These are phyloP conservation scores for Conticribra guillardii DNA, from an alignment of 108 stramenopile genomes.

Conservation along the genomic window DNA sequence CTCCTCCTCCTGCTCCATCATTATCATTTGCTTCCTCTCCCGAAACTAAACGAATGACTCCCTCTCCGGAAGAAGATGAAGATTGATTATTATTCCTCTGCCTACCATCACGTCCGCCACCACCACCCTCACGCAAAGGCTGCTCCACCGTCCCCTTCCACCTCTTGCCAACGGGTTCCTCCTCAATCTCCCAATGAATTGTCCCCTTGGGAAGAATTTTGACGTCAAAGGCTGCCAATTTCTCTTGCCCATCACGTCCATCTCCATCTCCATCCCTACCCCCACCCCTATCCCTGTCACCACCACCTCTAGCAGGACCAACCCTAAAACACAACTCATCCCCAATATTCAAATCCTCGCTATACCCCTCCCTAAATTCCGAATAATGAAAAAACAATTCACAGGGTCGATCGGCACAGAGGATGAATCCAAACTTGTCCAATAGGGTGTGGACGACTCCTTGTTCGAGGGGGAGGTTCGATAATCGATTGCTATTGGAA, in stretches of 20 bases:
- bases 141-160: conserved; percentile 60
- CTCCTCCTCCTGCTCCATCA: background rate
- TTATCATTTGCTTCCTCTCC: conserved; percentile 14
- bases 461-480: conserved; percentile 62
- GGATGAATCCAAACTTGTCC: conserved; percentile 81
- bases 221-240: conserved; percentile 58
- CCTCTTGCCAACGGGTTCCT: conserved; percentile 48
- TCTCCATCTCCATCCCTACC: no score
- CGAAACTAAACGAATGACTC: conserved; percentile 24
- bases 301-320: conserved; percentile 22
- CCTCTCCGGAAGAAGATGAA: background rate
- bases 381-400: conserved; percentile 83
- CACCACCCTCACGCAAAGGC: conserved; percentile 8
- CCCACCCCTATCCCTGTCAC: no score
- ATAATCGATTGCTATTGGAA: background rate
- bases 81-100: conserved; percentile 25
- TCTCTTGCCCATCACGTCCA: conserved; percentile 2
- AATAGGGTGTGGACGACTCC: conserved; percentile 64
- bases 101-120: conserved; percentile 17
- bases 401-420: conserved; percentile 77
- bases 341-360: conserved; percentile 65
- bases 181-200: conserved; percentile 73
- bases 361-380: conserved; percentile 28
- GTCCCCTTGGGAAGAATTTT: conserved; percentile 44
- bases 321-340: conserved; percentile 75